phyloP scores from a whole-genome alignment of 306 rosid genomes.

The Cucumis hystrix region DNA sequence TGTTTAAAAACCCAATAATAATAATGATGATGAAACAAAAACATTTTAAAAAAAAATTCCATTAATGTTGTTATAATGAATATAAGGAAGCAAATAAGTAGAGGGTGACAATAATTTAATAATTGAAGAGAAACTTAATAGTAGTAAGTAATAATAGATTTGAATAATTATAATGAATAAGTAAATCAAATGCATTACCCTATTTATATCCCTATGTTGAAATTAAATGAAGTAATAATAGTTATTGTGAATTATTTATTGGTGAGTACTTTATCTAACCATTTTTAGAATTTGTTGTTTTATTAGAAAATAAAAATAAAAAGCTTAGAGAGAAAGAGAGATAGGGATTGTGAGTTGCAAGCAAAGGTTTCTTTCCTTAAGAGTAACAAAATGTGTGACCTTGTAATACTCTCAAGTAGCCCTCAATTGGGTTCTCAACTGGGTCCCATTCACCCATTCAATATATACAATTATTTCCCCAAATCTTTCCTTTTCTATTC shows the following conservation, averaged over 20 bases:
- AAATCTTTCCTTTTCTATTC: background rate
- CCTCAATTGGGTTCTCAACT: background rate
- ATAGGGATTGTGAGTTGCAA: background rate
- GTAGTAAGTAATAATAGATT: too few species aligned
- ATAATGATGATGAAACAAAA: too few species aligned
- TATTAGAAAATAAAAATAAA: background rate
- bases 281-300: background rate
- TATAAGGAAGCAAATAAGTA: background rate
- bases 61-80: background rate
- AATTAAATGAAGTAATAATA: background rate
- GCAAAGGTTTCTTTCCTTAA: conserved; percentile 18
- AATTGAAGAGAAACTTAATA: background rate
- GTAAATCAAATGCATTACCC: background rate
- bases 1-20: too few species aligned
- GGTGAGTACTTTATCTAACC: background rate
- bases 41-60: too few species aligned
- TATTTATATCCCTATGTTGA: background rate
- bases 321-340: too few species aligned
- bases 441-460: background rate
- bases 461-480: background rate
- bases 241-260: background rate
- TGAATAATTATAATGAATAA: background rate
- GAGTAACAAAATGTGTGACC: conserved; percentile 20
- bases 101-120: background rate
- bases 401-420: conserved; percentile 13